phyloP scores from a whole-genome alignment of 345 rosid genomes.

The Aurinia saxatilis region DNA sequence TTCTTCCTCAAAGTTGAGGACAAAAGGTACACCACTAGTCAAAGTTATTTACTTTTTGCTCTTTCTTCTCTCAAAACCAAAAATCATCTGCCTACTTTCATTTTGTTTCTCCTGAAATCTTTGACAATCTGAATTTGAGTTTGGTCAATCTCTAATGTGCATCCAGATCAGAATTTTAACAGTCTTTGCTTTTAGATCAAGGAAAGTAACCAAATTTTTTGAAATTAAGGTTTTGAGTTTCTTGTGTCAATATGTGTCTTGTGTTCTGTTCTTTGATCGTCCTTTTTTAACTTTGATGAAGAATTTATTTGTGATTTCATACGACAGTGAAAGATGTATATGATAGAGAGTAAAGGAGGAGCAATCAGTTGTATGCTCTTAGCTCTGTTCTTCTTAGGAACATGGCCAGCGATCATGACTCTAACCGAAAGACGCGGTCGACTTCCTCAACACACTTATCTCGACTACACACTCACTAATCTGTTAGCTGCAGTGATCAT shows the following conservation, averaged over 20 bases:
- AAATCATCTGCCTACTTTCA: not conserved
- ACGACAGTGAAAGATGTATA: slow-evolving; percentile 35
- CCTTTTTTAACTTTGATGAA: not conserved
- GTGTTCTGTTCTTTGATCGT: too few relatives aligned
- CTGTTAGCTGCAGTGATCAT: slow-evolving; percentile 69
- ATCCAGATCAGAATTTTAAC: not conserved
- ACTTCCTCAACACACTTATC: slow-evolving; percentile 90
- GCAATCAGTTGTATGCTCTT: slow-evolving; percentile 79
- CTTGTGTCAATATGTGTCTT: too few relatives aligned
- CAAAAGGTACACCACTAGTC: not conserved
- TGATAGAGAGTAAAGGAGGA: slow-evolving; percentile 84
- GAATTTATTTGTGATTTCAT: not conserved
- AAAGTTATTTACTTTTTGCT: not conserved
- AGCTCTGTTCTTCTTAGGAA: slow-evolving; percentile 69
- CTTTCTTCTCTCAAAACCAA: not conserved
- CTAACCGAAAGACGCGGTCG: slow-evolving; percentile 77
- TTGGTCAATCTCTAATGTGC: not conserved
- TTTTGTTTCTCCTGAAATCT: not conserved
- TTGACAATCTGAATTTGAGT: not conserved
- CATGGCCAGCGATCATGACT: slow-evolving; percentile 88
- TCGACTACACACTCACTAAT: slow-evolving; percentile 79
- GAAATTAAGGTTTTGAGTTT: slow-evolving; percentile 4
- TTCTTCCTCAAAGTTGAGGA: not conserved
- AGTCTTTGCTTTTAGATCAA: not conserved
- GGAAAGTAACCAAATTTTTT: not conserved